These are phyloP conservation scores for Nidula niveotomentosa DNA, from an alignment of 1,284 basidiomycete genomes.

Conservation along the genomic window DNA sequence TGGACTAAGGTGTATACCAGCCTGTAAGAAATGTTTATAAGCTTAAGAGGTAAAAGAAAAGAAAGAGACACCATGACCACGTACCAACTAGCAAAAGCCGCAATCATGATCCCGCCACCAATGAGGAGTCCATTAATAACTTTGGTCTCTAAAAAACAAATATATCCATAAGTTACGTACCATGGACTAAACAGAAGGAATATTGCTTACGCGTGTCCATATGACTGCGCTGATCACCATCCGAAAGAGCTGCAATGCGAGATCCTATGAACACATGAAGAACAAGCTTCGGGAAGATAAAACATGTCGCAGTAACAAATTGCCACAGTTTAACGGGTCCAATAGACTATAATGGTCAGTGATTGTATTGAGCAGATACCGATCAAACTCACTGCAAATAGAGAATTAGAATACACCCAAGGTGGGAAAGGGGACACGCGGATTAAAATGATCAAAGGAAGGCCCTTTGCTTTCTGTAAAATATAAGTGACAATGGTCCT, in stretches of 20 bases:
- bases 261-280: slow-evolving; percentile 80
- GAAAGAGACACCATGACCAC: slow-evolving; percentile 18
- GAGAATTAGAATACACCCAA: slow-evolving; percentile 78
- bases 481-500: too few species aligned
- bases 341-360: slow-evolving; percentile 52
- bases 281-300: slow-evolving; percentile 68
- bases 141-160: slow-evolving; percentile 49
- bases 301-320: slow-evolving; percentile 72
- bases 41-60: too few species aligned
- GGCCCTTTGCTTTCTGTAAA: slow-evolving; percentile 61
- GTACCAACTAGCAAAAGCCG: slow-evolving; percentile 64
- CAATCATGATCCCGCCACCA: slow-evolving; percentile 54
- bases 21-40: slow-evolving; percentile 31
- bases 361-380: slow-evolving; percentile 1
- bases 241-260: slow-evolving; percentile 70
- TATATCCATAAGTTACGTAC: slow-evolving; percentile 2
- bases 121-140: slow-evolving; percentile 63
- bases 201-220: slow-evolving; percentile 69
- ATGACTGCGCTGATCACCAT: slow-evolving; percentile 67
- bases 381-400: slow-evolving; percentile 66
- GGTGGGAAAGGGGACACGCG: slow-evolving; percentile 83
- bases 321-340: slow-evolving; percentile 72
- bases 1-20: slow-evolving; percentile 63
- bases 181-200: slow-evolving; percentile 1
- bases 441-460: slow-evolving; percentile 78